These are phyloP conservation scores for Coemansia sp. DNA, from an alignment of 192 early-diverging fungal genomes.

Conservation along the genomic window DNA sequence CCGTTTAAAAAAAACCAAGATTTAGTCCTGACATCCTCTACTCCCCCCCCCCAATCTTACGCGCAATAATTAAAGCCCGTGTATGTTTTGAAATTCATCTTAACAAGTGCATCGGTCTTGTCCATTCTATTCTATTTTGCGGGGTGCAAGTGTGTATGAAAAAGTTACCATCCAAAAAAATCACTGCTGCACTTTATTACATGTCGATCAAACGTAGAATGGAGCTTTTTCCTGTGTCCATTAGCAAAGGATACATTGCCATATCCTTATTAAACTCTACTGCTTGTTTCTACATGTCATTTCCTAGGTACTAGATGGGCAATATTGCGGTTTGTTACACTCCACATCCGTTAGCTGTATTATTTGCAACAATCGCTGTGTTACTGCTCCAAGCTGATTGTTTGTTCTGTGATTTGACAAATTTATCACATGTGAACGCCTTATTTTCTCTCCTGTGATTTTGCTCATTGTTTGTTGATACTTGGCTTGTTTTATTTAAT, in stretches of 20 bases:
- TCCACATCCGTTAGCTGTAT: background rate
- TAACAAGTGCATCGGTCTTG: too few species aligned
- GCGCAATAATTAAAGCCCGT: too few species aligned
- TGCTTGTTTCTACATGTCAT: background rate
- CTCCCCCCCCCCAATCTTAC: too few species aligned
- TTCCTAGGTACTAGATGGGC: background rate
- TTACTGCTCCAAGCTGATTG: background rate
- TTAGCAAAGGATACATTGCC: background rate
- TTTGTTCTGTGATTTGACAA: background rate
- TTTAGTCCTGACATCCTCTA: too few species aligned
- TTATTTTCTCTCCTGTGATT: background rate
- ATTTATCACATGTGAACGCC: constrained; percentile 3
- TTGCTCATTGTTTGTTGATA: background rate
- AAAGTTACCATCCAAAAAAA: background rate
- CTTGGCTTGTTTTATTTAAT: background rate
- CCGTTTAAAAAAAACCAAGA: too few species aligned
- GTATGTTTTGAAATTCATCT: too few species aligned
- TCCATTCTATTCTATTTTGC: background rate
- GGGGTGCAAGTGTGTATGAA: background rate
- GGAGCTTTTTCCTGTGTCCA: background rate
- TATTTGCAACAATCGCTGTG: background rate
- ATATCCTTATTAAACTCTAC: background rate
- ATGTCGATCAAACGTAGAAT: background rate
- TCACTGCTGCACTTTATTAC: background rate
- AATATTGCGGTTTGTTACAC: background rate